Evolutionary conservation across 352 stramenopile species (phyloP).

Genomic region (Pythium diclinum): DNA sequence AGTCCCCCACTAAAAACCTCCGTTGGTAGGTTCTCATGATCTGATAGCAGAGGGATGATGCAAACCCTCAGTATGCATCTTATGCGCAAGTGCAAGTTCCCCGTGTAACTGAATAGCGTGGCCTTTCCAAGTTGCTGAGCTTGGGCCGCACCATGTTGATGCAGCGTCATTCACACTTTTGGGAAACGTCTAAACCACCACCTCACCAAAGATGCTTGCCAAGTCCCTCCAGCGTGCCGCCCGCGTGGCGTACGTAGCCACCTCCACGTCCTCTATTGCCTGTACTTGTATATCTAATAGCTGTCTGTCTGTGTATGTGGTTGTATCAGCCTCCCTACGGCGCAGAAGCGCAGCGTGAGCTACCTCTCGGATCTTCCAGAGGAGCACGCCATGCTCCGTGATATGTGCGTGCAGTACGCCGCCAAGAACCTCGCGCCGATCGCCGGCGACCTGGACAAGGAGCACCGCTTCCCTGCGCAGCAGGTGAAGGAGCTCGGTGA

Average conservation of each 20-base stretch:
- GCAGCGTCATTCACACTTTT: constrained; percentile 18
- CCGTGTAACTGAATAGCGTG: neutral
- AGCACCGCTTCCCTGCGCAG: constrained; percentile 82
- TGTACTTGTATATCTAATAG: neutral
- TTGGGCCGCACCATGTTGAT: constrained; percentile 4
- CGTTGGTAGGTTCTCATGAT: neutral
- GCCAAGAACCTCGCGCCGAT: constrained; percentile 93
- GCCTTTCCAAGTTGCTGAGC: neutral
- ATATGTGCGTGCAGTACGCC: constrained; percentile 95
- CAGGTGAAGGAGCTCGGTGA: constrained; percentile 88
- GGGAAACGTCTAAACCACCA: neutral
- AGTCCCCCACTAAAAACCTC: neutral
- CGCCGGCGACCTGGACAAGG: constrained; percentile 87
- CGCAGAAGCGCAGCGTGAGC: constrained; percentile 44
- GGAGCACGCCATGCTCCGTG: constrained; percentile 95
- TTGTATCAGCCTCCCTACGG: neutral
- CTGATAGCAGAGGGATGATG: neutral
- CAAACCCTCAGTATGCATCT: neutral
- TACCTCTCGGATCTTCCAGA: constrained; percentile 83
- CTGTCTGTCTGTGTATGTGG: neutral
- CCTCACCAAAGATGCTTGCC: constrained; percentile 31
- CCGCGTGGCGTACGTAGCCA: constrained; percentile 29
- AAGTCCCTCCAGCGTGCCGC: constrained; percentile 38
- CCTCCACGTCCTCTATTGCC: constrained; percentile 12
- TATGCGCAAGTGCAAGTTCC: neutral